Evolutionary conservation across 2,329 filamentous ascomycete species (phyloP).

Genomic region (Cercospora brassicicola): DNA sequence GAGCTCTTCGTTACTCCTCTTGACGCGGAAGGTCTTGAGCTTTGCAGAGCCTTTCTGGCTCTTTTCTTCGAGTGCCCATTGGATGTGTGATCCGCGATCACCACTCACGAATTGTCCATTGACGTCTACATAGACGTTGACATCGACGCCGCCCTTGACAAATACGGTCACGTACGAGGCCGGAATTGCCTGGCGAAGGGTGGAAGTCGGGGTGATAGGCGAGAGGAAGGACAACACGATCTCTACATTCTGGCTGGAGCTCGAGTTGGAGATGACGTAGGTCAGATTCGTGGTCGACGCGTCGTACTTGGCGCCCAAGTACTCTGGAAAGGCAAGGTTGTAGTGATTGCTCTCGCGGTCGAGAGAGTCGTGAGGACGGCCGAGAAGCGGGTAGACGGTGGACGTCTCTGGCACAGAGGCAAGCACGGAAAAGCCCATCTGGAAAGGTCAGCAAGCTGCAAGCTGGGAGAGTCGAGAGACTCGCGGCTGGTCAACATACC

Average conservation of each 20-base stretch:
- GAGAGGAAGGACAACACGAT: slow-evolving; percentile 69
- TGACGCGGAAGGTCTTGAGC: slow-evolving; percentile 68
- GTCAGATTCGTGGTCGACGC: slow-evolving; percentile 70
- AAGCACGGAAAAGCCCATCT: slow-evolving; percentile 64
- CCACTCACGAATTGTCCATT: slow-evolving; percentile 76
- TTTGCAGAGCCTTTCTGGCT: slow-evolving; percentile 41
- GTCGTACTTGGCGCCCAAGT: slow-evolving; percentile 64
- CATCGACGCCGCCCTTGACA: slow-evolving; percentile 63
- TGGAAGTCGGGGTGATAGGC: slow-evolving; percentile 78
- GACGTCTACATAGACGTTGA: slow-evolving; percentile 51
- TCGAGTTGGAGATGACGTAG: slow-evolving; percentile 55
- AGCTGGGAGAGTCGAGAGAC: background rate
- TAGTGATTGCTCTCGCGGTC: slow-evolving; percentile 50
- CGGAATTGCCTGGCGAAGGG: slow-evolving; percentile 76
- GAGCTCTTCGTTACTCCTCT: slow-evolving; percentile 62
- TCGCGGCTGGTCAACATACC: slow-evolving; percentile 40
- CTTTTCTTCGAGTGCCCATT: slow-evolving; percentile 61
- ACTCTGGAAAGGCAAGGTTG: slow-evolving; percentile 59
- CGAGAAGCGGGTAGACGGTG: slow-evolving; percentile 64
- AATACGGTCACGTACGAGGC: slow-evolving; percentile 74
- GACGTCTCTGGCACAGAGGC: slow-evolving; percentile 61
- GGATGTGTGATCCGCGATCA: slow-evolving; percentile 65
- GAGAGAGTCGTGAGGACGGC: slow-evolving; percentile 65
- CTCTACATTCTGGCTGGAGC: slow-evolving; percentile 45
- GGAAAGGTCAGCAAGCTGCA: slow-evolving; percentile 15